A percentile compares a stretch with the other conserved stretches of the same genome.
phyloP scores from a whole-genome alignment of 176 grass and related monocot species.

The Triticum timopheevii region DNA sequence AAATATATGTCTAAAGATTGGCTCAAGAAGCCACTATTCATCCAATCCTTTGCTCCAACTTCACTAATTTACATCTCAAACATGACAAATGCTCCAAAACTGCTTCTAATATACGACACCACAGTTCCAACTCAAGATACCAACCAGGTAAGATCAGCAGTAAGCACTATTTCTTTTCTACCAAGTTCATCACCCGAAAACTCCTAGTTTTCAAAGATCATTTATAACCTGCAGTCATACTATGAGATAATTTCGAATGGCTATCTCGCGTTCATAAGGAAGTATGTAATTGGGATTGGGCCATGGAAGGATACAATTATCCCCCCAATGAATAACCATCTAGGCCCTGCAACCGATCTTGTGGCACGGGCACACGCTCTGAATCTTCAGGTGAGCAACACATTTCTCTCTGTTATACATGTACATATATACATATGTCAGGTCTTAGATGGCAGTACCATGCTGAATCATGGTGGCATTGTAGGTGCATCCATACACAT shows the following conservation, averaged over 20 bases:
- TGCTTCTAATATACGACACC: constrained; percentile 60
- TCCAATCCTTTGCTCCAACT: constrained; percentile 80
- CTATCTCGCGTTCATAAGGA: constrained; percentile 67
- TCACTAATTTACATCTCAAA: constrained; percentile 75
- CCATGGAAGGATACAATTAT: constrained; percentile 91
- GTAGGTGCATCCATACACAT: constrained; percentile 84
- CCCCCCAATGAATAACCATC: constrained; percentile 43
- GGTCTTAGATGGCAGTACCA: constrained; percentile 20
- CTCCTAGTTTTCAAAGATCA: background rate
- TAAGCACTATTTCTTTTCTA: background rate
- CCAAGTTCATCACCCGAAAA: constrained; percentile 16
- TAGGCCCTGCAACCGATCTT: constrained; percentile 56
- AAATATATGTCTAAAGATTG: constrained; percentile 70
- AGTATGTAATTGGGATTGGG: constrained; percentile 77
- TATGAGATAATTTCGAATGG: constrained; percentile 66
- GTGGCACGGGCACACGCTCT: constrained; percentile 69
- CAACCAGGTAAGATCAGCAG: constrained; percentile 53
- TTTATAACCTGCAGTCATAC: constrained; percentile 54
- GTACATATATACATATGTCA: background rate
- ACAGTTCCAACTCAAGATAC: constrained; percentile 67
- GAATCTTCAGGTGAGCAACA: constrained; percentile 60
- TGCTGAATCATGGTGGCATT: constrained; percentile 14
- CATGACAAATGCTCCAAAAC: constrained; percentile 72
- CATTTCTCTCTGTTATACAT: background rate
- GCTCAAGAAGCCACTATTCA: constrained; percentile 70